phyloP scores from a whole-genome alignment of 345 rosid genomes.

The Aquilaria malaccensis region DNA sequence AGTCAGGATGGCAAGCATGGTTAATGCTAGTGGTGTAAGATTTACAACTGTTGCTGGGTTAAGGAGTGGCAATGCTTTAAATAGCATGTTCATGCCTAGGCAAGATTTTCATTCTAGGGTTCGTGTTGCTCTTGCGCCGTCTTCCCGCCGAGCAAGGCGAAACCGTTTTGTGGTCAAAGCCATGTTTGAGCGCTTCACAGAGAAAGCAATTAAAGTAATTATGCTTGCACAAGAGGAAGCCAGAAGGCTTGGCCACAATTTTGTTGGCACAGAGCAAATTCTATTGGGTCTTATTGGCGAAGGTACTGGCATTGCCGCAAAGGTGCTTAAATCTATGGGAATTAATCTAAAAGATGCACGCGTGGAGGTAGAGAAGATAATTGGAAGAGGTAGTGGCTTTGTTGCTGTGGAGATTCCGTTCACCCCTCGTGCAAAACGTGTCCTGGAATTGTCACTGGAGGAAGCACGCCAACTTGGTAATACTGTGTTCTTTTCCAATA shows the following conservation, averaged over 20 bases:
- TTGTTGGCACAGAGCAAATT: conserved; percentile 96
- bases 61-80: conserved; percentile 45
- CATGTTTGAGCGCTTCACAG: conserved; percentile 95
- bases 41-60: conserved; percentile 50
- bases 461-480: conserved; percentile 96
- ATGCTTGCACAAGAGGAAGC: conserved; percentile 99
- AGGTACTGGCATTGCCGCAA: conserved; percentile 96
- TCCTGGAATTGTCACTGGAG: conserved; percentile 82
- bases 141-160: conserved; percentile 38
- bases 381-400: conserved; percentile 95
- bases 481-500: not conserved
- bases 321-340: conserved; percentile 96
- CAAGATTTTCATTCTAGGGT: conserved; percentile 42
- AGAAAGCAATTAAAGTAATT: conserved; percentile 92
- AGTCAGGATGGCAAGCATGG: conserved; percentile 38
- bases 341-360: conserved; percentile 93
- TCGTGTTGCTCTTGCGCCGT: conserved; percentile 29
- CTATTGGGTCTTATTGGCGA: conserved; percentile 86
- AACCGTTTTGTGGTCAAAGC: conserved; percentile 50
- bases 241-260: conserved; percentile 90
- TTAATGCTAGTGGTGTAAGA: conserved; percentile 31
- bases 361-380: conserved; percentile 93
- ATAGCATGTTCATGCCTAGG: conserved; percentile 23
- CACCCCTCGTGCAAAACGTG: conserved; percentile 98
- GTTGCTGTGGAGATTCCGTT: conserved; percentile 96